Conservation (phyloP, 176 grass and related monocot species). For the Rhynchospora breviuscula region DNA sequence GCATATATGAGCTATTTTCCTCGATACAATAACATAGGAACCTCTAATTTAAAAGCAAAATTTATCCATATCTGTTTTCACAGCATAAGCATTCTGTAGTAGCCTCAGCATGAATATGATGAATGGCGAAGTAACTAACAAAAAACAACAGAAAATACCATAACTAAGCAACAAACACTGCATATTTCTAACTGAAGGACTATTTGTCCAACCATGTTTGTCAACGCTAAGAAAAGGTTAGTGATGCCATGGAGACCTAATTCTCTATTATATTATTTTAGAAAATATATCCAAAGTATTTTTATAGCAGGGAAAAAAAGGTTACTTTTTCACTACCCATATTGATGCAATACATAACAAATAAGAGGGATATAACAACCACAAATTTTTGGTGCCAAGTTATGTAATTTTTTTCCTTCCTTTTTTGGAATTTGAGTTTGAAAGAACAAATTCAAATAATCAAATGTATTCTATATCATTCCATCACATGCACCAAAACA, state of each 20-base stretch:
- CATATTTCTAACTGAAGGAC: neutral
- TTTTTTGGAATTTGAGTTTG: neutral
- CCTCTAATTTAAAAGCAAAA: neutral
- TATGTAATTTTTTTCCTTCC: neutral
- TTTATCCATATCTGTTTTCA: neutral
- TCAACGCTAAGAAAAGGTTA: neutral
- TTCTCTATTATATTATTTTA: neutral
- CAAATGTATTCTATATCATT: neutral
- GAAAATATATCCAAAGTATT: neutral
- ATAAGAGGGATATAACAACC: neutral
- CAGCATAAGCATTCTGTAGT: neutral
- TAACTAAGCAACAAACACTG: neutral
- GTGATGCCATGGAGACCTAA: neutral
- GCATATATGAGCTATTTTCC: neutral
- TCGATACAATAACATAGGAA: neutral
- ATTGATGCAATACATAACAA: neutral
- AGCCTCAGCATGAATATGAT: neutral
- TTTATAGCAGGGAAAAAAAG: neutral
- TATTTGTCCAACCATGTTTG: neutral
- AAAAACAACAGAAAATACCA: neutral
- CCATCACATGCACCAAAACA: neutral
- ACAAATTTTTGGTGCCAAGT: neutral
- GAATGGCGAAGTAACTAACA: neutral
- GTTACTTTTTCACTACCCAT: neutral
- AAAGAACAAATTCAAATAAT: neutral